These are phyloP conservation scores for Byssoonygena ceratinophila DNA, from an alignment of 2,329 filamentous ascomycete genomes.

Conservation along the genomic window DNA sequence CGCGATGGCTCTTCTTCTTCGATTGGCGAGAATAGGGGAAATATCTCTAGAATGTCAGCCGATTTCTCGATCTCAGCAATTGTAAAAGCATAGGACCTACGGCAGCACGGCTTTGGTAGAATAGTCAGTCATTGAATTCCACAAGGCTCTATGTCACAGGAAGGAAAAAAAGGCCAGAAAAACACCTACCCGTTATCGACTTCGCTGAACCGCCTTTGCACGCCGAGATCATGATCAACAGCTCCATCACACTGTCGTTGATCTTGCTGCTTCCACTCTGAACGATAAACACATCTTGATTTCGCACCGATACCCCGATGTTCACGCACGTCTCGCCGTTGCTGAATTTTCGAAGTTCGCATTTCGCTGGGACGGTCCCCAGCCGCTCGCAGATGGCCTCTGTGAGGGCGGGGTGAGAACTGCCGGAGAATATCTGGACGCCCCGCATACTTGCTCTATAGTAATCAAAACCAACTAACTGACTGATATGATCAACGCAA, in stretches of 20 bases:
- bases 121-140: constrained; percentile 16
- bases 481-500: neutral
- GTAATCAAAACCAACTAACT: neutral
- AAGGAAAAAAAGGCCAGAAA: neutral
- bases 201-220: constrained; percentile 97
- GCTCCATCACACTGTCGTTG: constrained; percentile 98
- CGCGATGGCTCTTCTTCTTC: constrained; percentile 96
- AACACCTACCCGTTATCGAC: constrained; percentile 74
- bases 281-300: constrained; percentile 98
- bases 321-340: constrained; percentile 62
- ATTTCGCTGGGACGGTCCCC: constrained; percentile 49
- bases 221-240: constrained; percentile 97
- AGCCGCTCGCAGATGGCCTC: constrained; percentile 57
- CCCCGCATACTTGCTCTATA: constrained; percentile 44
- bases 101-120: constrained; percentile 35
- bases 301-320: constrained; percentile 64
- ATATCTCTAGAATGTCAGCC: constrained; percentile 47
- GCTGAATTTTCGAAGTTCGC: constrained; percentile 55
- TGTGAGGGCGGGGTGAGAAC: constrained; percentile 53
- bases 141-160: too few species aligned
- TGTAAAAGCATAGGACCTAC: constrained; percentile 29
- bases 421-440: constrained; percentile 57
- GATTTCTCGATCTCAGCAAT: constrained; percentile 3
- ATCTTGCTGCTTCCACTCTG: constrained; percentile 93
- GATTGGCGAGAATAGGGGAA: constrained; percentile 99